Base-by-base conservation (phyloP, 805 yeast genomes). In the Metschnikowia hibisci region DNA sequence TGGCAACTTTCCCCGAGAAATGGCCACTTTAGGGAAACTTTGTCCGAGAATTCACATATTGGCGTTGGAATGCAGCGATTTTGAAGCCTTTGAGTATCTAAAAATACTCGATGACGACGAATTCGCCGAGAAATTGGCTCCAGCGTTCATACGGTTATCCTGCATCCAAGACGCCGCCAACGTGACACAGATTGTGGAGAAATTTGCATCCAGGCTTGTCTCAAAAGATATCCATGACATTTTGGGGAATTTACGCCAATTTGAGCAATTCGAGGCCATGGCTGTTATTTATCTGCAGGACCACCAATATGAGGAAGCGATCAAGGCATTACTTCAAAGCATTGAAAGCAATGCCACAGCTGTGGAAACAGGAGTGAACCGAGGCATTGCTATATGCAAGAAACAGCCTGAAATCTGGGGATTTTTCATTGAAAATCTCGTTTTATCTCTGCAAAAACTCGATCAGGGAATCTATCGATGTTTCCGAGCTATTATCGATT, bases 21-120 rank as follows among this genome's bases (percentile, higher is more conserved):
- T 77, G 54, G 71, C 72, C 4, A 42, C 39, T 3, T 43, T 73
- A 4, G 57, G 80, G 9, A 53, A 52, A 12, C 59, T 66, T 48
- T 54, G 62, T 38, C 77, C 77, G 0, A 44, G 50, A 1, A 46
- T 79, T 29, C 78, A 77, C 51, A 36, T 44, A 1, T 60, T 64
- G 38, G 60, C 71, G 1, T 51, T 77, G 28, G 43, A 53, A 2
- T 47, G 67, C 18, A 39, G 60, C 9, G 65, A 60, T 34, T 42
- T 32, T 0, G 13, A 27, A 6, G 22, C 62, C 5, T 73, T 47
- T 45, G 43, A 52, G 23, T 76, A 74, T 47, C 53, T 75, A 31
- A 46, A 46, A 26, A 11, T 29, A n/a, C 33, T 37, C 22, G 6
- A 14, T 10, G 34, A 28, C 13, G 28, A 18, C 20, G 40, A 37